Evolutionary conservation across 202 grass and related monocot genomes (phyloP), one percentile per base, ranked within the genome.

Genomic region (Eragrostis tef): DNA sequence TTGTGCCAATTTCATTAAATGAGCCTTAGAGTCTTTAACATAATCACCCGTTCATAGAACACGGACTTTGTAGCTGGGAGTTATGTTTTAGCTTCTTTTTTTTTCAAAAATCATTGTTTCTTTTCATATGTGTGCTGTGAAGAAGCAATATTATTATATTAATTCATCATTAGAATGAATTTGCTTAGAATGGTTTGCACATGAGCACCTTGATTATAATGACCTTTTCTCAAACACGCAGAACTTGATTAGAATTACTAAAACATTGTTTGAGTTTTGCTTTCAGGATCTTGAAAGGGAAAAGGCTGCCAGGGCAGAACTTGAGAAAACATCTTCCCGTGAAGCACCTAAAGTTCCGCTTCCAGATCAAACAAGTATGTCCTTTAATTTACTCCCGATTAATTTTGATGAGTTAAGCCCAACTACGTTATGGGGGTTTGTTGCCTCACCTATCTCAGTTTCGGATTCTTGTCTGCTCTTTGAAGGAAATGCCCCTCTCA

Each of bases 231-330:
- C 34, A 39, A 39, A 5, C 34, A 5, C 34, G 5, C 34, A 39
- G 34, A 70, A 41, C 62, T 69, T 67, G 56, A 75, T 65, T 59
- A 53, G 14, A 83, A 56, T 47, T 34, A 26, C 44, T 78, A n/a
- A 66, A 66, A 29, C 17, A 62, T 54, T 86, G 14, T 86, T 75
- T 42, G 15, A 49, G 70, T 87, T 81, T 14, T n/a, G 53, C 69
- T 81, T 83, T 58, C 87, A 99, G 97, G 97, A 99, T 72, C 89
- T 99, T 67, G 93, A 96, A 86, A 93, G 89, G 67, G 89, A 93
- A 90, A 99, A 87, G 73, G 87, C 83, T 77, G 73, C 87, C 39
- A 94, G 86, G 57, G 81, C 84, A 81, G 97, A 99, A 79, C 65
- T 99, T 65, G 93, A 99, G 83, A 94, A 92, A 86, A 78, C 63